Evolutionary conservation across 306 rosid species (phyloP).

Genomic region (Begonia loranthoides): DNA sequence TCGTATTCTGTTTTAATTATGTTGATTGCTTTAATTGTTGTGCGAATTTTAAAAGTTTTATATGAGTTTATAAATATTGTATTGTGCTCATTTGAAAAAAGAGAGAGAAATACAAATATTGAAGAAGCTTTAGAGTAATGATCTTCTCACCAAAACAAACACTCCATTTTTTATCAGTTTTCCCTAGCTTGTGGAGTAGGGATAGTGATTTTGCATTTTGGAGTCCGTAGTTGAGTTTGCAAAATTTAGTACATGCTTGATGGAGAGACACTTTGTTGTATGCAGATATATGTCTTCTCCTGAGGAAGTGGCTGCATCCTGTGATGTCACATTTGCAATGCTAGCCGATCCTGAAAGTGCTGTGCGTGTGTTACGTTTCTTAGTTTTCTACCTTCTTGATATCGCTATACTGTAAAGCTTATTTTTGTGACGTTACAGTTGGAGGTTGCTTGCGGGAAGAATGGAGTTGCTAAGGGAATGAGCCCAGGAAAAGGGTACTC

Average conservation of each 20-base stretch:
- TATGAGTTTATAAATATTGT: too few species aligned
- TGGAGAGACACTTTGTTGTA: neutral
- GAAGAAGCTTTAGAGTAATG: too few species aligned
- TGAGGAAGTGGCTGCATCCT: constrained; percentile 79
- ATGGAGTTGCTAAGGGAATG: constrained; percentile 74
- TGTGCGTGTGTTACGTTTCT: constrained; percentile 41
- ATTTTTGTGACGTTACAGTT: constrained; percentile 26
- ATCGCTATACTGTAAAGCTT: constrained; percentile 9
- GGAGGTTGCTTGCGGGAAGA: constrained; percentile 75
- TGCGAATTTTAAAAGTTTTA: too few species aligned
- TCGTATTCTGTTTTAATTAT: too few species aligned
- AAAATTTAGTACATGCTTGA: neutral
- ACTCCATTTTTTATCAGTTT: too few species aligned
- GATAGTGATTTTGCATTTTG: too few species aligned
- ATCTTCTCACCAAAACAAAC: too few species aligned
- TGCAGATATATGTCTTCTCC: constrained; percentile 78
- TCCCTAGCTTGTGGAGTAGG: too few species aligned
- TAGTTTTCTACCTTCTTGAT: neutral
- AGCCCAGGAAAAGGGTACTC: constrained; percentile 82
- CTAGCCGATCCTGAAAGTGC: constrained; percentile 97
- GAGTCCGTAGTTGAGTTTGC: too few species aligned
- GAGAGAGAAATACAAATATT: too few species aligned
- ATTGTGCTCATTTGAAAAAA: too few species aligned
- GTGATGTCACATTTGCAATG: constrained; percentile 94
- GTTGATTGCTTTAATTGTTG: too few species aligned